A percentile compares a stretch with the other conserved stretches of the same genome.
These are phyloP conservation scores for Kodamaea fukazawae DNA, from an alignment of 805 yeast species.

Conservation along the genomic window DNA sequence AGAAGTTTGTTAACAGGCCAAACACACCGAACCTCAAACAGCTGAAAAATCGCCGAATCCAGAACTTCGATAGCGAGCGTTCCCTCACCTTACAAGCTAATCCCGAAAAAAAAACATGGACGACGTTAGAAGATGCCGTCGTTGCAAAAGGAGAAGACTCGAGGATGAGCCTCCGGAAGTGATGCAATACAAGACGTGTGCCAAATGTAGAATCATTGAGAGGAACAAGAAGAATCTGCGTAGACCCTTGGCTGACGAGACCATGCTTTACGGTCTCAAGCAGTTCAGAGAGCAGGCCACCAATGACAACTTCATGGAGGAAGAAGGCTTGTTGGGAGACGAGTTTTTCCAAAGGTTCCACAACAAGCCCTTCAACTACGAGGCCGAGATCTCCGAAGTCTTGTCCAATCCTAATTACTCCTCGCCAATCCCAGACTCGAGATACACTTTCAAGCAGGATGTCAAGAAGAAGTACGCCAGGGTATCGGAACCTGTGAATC, in stretches of 20 bases:
- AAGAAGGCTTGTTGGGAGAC: constrained; percentile 25
- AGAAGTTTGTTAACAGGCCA: too few species aligned
- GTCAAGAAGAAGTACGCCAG: constrained; percentile 4
- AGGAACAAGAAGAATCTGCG: constrained; percentile 43
- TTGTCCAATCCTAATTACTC: constrained; percentile 12
- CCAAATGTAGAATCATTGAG: constrained; percentile 56
- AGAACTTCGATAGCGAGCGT: too few species aligned
- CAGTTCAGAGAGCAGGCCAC: constrained; percentile 39
- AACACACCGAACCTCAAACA: too few species aligned
- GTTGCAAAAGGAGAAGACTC: constrained; percentile 55
- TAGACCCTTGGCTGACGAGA: constrained; percentile 46
- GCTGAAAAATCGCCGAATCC: too few species aligned
- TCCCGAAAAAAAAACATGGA: constrained; percentile 4
- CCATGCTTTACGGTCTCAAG: constrained; percentile 45
- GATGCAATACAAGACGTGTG: constrained; percentile 55
- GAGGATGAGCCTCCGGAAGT: constrained; percentile 57
- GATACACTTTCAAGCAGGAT: constrained; percentile 7
- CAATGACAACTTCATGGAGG: constrained; percentile 32
- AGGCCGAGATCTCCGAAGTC: constrained; percentile 13
- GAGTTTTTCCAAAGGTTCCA: constrained; percentile 18
- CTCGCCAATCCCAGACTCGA: constrained; percentile 7
- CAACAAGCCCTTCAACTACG: constrained; percentile 15
- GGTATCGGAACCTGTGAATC: too few species aligned
- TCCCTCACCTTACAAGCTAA: too few species aligned
- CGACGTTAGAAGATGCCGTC: constrained; percentile 44